Evolutionary conservation across 2,329 filamentous ascomycete species (phyloP), one percentile per base, ranked within the genome.

Genomic region (Penicillium digitatum): DNA sequence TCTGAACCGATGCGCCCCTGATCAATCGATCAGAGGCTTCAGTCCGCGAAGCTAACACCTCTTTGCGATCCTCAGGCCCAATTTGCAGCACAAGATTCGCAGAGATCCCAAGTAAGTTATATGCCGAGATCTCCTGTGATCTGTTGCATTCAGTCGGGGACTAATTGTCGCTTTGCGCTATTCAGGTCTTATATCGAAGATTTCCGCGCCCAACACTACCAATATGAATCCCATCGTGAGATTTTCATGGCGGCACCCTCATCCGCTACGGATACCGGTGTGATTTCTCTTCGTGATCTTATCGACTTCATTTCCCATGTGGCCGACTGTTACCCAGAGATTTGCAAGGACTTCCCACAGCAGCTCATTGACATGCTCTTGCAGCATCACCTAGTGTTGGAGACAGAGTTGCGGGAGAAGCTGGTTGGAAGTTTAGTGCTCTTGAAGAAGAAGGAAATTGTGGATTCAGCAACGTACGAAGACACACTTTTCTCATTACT

Each of bases 231-330:
- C 24, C 89, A 95, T 71, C 86, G 89, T 57, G 90, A 96, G 69
- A 90, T 97, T 64, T 96, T 97, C 76, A 82, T 96, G 67, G 84
- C 88, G 39, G 88, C 90, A 45, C 94, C 94, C 6, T 81, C 86
- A 14, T 87, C 87, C 10, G 87, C 88, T 48, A 89, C 89, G 52
- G 84, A 87, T 65, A 87, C 87, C 43, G 89, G 90, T 44, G 80
- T 93, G 55, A 85, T 94, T 52, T 90, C 90, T 12, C 88, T 99
- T 65, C 87, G 89, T 66, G 92, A 97, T 68, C 82, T 96, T 63
- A 88, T 99, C 66, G 93, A 97, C 69, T 89, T 99, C 66, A 87
- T 97, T 65, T 87, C 92, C 20, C 94, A 99, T 75, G 88, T 95
- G 58, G 88, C 93, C 70, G 92, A 96, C 69, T 95, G 90, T 77